Evolutionary conservation across 1,284 basidiomycete species (phyloP).

Genomic region (Austroboletus rostrupii): DNA sequence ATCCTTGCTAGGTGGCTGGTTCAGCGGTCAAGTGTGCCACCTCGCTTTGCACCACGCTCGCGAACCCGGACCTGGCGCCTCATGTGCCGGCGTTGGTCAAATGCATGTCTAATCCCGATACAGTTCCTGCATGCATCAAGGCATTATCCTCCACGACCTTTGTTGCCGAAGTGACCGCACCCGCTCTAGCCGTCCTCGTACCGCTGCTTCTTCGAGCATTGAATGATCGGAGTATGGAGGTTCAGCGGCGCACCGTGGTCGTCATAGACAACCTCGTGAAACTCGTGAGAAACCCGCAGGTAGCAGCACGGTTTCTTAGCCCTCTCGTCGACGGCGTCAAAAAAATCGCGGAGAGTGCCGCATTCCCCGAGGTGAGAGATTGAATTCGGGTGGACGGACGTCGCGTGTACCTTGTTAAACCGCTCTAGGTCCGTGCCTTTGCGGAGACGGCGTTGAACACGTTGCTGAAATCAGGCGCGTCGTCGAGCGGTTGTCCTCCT

Average conservation of each 20-base stretch:
- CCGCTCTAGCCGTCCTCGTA: conserved; percentile 93
- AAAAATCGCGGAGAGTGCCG: conserved; percentile 86
- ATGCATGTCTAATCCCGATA: conserved; percentile 89
- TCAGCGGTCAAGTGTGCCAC: conserved; percentile 93
- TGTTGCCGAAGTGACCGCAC: conserved; percentile 95
- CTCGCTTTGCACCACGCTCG: conserved; percentile 86
- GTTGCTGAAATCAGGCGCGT: conserved; percentile 78
- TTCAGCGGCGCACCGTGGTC: conserved; percentile 84
- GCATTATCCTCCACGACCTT: conserved; percentile 92
- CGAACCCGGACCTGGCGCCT: conserved; percentile 90
- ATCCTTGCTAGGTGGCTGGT: conserved; percentile 67
- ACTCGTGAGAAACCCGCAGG: conserved; percentile 88
- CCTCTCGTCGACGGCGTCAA: conserved; percentile 89
- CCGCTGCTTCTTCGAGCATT: conserved; percentile 90
- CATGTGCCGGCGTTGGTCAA: conserved; percentile 91
- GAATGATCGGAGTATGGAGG: conserved; percentile 95
- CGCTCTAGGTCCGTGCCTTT: conserved; percentile 79
- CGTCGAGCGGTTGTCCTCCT: conserved; percentile 60
- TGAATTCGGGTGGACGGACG: conserved; percentile 9
- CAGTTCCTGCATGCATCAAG: conserved; percentile 93
- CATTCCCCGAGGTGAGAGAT: conserved; percentile 84
- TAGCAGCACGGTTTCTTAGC: conserved; percentile 88
- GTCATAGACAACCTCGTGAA: conserved; percentile 98
- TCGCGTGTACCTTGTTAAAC: conserved; percentile 12
- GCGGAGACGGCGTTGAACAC: conserved; percentile 78